Evolutionary conservation across 2,329 filamentous ascomycete genomes (phyloP).

Genomic region (Colletotrichum limetticola): DNA sequence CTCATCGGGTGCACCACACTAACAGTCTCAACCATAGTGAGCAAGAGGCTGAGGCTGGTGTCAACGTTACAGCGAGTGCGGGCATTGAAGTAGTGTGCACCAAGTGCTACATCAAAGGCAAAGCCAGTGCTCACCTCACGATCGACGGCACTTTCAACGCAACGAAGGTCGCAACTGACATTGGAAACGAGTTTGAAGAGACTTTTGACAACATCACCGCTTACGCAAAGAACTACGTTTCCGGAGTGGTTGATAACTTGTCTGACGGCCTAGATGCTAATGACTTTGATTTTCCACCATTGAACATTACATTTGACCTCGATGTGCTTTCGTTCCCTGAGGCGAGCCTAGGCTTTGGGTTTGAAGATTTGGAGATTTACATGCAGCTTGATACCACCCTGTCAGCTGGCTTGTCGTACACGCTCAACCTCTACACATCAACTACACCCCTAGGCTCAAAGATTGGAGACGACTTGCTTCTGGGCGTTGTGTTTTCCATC

Average conservation of each 20-base stretch:
- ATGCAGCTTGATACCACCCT: slow-evolving; percentile 57
- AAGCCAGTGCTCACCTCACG: slow-evolving; percentile 53
- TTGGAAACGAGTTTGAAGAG: slow-evolving; percentile 44
- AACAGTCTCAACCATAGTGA: background rate
- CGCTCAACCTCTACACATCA: slow-evolving; percentile 59
- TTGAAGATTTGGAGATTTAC: slow-evolving; percentile 64
- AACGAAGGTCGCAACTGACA: slow-evolving; percentile 44
- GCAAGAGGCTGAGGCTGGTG: slow-evolving; percentile 25
- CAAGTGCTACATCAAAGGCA: slow-evolving; percentile 62
- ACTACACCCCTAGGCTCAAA: slow-evolving; percentile 54
- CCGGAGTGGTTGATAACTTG: slow-evolving; percentile 41
- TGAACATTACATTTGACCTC: slow-evolving; percentile 56
- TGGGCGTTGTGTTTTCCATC: slow-evolving; percentile 58
- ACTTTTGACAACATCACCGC: slow-evolving; percentile 48
- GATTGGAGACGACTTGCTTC: slow-evolving; percentile 50
- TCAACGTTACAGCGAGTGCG: slow-evolving; percentile 36
- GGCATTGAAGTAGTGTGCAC: slow-evolving; percentile 56
- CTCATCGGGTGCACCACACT: background rate
- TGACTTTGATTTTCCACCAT: slow-evolving; percentile 47
- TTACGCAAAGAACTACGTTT: slow-evolving; percentile 47
- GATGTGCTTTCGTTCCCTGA: slow-evolving; percentile 55
- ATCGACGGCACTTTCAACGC: slow-evolving; percentile 54
- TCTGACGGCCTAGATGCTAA: slow-evolving; percentile 41
- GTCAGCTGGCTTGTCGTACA: slow-evolving; percentile 54
- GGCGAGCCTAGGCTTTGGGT: slow-evolving; percentile 54